Conservation (phyloP, 768 basidiomycete genomes). For the Ramaria sp. region DNA sequence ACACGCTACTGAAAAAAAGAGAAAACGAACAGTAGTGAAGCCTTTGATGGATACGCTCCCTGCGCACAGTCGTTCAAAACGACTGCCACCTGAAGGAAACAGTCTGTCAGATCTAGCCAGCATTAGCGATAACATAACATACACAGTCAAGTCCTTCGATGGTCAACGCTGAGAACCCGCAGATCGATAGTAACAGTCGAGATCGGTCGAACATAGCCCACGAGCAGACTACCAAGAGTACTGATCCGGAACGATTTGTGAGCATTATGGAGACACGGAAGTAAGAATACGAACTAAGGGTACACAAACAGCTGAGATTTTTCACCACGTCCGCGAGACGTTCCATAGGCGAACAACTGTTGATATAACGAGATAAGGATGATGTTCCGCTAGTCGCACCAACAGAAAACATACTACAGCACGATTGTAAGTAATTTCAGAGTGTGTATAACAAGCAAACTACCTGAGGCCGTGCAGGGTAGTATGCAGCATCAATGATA, state of each 20-base stretch:
- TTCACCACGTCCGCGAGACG: background rate
- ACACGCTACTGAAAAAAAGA: background rate
- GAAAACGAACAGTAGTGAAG: background rate
- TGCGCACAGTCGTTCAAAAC: background rate
- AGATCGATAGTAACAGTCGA: background rate
- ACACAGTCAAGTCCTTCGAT: background rate
- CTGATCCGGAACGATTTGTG: background rate
- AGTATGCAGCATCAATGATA: background rate
- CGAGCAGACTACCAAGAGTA: constrained; percentile 5
- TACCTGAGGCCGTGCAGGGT: background rate
- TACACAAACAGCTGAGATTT: background rate
- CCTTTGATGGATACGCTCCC: background rate
- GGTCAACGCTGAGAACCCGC: background rate
- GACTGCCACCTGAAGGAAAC: background rate
- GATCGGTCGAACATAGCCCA: constrained; percentile 8
- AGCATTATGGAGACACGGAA: background rate
- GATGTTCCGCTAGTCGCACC: background rate
- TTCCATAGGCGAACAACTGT: constrained; percentile 4
- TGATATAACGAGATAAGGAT: background rate
- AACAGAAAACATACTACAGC: background rate
- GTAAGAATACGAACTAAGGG: background rate
- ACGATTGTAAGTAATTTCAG: background rate
- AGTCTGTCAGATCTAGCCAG: background rate
- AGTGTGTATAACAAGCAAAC: background rate
- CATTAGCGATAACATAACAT: background rate